These are phyloP conservation scores for Solanum appendiculatum DNA, from an alignment of 257 asterid species.

Conservation along the genomic window DNA sequence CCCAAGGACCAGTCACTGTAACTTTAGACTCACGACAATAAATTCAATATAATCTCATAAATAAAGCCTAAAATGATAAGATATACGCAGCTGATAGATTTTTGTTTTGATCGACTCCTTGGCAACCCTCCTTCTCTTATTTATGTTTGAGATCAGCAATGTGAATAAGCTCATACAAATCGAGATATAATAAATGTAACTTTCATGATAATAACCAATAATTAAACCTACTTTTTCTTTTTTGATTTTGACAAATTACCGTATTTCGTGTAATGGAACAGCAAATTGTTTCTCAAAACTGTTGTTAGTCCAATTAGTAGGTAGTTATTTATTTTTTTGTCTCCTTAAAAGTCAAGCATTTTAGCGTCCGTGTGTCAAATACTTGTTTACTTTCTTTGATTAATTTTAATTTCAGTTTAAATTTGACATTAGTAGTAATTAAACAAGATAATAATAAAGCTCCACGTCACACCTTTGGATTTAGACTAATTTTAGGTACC, in stretches of 20 bases:
- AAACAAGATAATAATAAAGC: background rate
- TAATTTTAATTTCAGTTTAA: background rate
- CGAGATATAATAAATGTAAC: background rate
- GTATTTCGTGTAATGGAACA: background rate
- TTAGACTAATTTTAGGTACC: background rate
- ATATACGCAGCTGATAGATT: background rate
- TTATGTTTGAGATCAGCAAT: background rate
- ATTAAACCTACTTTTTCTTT: background rate
- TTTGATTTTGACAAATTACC: background rate
- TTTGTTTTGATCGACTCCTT: too few relatives aligned
- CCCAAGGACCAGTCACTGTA: constrained; percentile 3
- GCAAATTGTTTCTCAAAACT: background rate
- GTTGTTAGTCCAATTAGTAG: constrained; percentile 22
- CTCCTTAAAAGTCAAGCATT: constrained; percentile 40
- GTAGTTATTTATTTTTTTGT: constrained; percentile 8
- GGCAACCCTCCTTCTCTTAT: background rate
- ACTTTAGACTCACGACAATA: background rate
- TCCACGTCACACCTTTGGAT: background rate
- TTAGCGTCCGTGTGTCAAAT: background rate
- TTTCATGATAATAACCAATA: background rate
- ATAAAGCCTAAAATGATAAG: too few relatives aligned
- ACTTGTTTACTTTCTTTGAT: background rate
- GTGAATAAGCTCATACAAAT: background rate
- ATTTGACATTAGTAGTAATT: background rate
- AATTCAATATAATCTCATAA: background rate